A percentile compares a stretch with the other conserved stretches of the same genome.
Evolutionary conservation across 2,329 filamentous ascomycete genomes (phyloP).

Genomic region (Neopestalotiopsis clavispora): DNA sequence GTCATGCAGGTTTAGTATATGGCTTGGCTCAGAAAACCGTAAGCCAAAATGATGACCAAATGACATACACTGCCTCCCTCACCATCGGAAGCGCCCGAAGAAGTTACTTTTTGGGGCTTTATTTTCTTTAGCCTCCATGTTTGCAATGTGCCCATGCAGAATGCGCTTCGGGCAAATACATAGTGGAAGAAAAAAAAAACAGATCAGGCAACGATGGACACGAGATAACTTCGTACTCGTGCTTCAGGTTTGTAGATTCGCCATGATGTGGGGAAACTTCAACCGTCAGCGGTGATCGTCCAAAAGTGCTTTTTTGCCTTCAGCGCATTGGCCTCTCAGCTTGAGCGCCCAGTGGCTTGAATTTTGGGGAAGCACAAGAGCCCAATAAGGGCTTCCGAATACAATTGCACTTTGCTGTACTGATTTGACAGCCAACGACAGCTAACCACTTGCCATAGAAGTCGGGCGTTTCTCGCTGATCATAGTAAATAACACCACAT

Average conservation of each 20-base stretch:
- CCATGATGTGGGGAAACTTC: no score
- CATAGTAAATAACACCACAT: not conserved
- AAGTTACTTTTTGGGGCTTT: not conserved
- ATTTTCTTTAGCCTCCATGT: not conserved
- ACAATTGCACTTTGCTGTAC: not conserved
- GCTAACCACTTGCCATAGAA: not conserved
- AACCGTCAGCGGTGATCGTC: not conserved
- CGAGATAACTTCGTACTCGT: not conserved
- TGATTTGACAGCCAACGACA: not conserved
- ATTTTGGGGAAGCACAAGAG: not conserved
- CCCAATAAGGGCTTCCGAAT: not conserved
- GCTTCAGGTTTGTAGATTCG: not conserved
- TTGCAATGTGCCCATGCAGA: not conserved
- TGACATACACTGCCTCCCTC: not conserved
- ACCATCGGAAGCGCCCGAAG: not conserved
- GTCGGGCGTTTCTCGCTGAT: not conserved
- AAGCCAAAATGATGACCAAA: not conserved
- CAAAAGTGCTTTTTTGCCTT: not conserved
- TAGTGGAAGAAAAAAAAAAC: not conserved
- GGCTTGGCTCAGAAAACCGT: not conserved
- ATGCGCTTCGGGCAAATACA: not conserved
- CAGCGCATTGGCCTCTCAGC: no score
- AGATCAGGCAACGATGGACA: not conserved
- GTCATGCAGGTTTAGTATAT: not conserved
- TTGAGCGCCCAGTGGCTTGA: not conserved